These are phyloP conservation scores for Pleurotus citrinopileatus DNA, from an alignment of 768 basidiomycete genomes.

Conservation along the genomic window DNA sequence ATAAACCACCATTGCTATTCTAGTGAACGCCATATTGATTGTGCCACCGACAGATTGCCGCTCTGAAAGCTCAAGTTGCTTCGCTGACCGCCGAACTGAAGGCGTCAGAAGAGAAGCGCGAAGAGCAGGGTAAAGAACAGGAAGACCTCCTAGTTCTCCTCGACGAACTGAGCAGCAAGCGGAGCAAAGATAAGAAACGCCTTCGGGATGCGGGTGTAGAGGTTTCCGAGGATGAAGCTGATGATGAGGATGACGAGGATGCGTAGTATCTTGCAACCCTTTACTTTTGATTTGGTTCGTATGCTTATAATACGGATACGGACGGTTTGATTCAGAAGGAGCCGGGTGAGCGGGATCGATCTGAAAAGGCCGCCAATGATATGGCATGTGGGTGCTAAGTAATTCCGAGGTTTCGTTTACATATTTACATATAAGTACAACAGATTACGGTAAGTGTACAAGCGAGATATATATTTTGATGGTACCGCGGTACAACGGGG, in stretches of 20 bases:
- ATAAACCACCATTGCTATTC: conserved; percentile 14
- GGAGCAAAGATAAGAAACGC: conserved; percentile 76
- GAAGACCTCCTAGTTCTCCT: conserved; percentile 92
- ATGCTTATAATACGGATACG: not conserved
- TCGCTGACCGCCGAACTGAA: conserved; percentile 45
- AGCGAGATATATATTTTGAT: not conserved
- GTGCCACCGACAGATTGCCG: conserved; percentile 31
- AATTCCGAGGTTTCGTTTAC: not conserved
- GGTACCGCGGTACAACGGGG: not conserved
- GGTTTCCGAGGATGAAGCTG: conserved; percentile 91
- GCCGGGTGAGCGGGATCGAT: too few species aligned
- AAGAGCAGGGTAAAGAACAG: conserved; percentile 92
- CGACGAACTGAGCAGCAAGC: conserved; percentile 87
- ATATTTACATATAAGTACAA: conserved; percentile 11
- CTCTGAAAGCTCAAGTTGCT: conserved; percentile 44
- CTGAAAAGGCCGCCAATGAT: not conserved
- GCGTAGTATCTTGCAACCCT: conserved; percentile 12
- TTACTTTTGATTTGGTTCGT: not conserved
- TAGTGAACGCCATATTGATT: not conserved
- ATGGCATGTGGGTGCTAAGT: not conserved
- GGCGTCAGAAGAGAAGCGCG: conserved; percentile 59
- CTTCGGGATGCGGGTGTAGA: conserved; percentile 76
- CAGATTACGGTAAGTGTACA: conserved; percentile 4
- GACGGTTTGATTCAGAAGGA: too few species aligned
- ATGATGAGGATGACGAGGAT: conserved; percentile 60